Percentiles rank a stretch among this genome's conserved stretches.
Conservation (phyloP, 306 rosid genomes). For the Castanopsis chinensis region DNA sequence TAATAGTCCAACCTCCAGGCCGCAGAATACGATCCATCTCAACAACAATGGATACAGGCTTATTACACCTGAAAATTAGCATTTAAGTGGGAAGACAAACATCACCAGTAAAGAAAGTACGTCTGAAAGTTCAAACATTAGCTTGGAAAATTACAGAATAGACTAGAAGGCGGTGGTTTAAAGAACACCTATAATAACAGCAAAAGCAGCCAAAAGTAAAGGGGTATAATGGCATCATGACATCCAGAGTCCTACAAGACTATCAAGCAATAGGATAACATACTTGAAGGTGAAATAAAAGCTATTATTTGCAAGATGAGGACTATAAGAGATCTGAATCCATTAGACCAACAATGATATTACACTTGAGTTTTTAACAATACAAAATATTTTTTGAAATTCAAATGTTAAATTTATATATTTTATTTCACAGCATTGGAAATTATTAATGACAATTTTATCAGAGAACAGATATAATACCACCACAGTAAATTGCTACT, state of each 20-base stretch:
- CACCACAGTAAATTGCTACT: neutral
- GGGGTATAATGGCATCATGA: neutral
- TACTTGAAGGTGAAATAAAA: too few relatives aligned
- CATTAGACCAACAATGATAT: neutral
- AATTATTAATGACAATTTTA: neutral
- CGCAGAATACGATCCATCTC: conserved; percentile 94
- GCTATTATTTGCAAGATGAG: neutral
- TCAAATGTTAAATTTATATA: neutral
- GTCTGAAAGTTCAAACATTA: neutral
- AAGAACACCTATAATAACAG: neutral
- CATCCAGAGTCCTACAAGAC: neutral
- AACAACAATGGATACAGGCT: conserved; percentile 67
- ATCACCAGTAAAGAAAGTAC: neutral
- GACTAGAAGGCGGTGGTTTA: neutral
- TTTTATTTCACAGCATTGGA: neutral
- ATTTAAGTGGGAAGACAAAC: neutral
- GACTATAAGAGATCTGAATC: neutral
- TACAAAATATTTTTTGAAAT: neutral
- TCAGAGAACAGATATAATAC: neutral
- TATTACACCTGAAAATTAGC: conserved; percentile 68
- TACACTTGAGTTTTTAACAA: neutral
- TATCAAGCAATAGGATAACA: too few relatives aligned
- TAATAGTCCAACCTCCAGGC: conserved; percentile 89
- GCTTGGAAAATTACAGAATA: neutral
- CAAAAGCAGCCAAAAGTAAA: neutral